These are phyloP conservation scores for Populus hybrid DNA, from an alignment of 441 rosid genomes.

Conservation along the genomic window DNA sequence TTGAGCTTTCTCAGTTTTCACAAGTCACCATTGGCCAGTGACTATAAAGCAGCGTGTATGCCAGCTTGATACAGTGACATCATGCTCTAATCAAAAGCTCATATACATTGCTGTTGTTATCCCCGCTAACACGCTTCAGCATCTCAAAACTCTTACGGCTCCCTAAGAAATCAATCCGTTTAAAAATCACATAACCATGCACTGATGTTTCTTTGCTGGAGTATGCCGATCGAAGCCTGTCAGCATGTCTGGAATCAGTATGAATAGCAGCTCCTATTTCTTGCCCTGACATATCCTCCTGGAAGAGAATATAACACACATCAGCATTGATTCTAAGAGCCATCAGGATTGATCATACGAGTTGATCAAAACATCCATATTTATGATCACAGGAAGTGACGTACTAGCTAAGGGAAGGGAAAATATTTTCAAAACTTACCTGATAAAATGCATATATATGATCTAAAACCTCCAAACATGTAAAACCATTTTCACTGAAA, in stretches of 20 bases:
- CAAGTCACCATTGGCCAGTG: background rate
- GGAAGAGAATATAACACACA: conserved; percentile 8
- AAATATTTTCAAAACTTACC: conserved; percentile 44
- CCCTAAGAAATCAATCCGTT: conserved; percentile 72
- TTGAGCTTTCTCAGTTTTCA: background rate
- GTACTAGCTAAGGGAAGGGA: background rate
- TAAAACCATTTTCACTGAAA: conserved; percentile 80
- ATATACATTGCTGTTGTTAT: conserved; percentile 73
- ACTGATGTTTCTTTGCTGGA: conserved; percentile 52
- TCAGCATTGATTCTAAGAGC: background rate
- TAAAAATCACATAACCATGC: conserved; percentile 47
- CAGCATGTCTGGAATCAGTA: conserved; percentile 89
- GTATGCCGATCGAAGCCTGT: conserved; percentile 63
- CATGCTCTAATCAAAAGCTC: conserved; percentile 87
- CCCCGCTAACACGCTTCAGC: conserved; percentile 80
- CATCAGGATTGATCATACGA: background rate
- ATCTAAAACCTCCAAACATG: conserved; percentile 74
- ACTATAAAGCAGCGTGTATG: background rate
- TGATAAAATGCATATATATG: conserved; percentile 72
- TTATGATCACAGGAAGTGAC: background rate
- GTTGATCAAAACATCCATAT: background rate
- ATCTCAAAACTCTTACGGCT: conserved; percentile 75
- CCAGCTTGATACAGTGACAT: conserved; percentile 2
- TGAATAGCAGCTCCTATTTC: conserved; percentile 84
- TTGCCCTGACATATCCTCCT: conserved; percentile 69